Evolutionary conservation across 768 basidiomycete species (phyloP).

Genomic region (Mycena galopus): DNA sequence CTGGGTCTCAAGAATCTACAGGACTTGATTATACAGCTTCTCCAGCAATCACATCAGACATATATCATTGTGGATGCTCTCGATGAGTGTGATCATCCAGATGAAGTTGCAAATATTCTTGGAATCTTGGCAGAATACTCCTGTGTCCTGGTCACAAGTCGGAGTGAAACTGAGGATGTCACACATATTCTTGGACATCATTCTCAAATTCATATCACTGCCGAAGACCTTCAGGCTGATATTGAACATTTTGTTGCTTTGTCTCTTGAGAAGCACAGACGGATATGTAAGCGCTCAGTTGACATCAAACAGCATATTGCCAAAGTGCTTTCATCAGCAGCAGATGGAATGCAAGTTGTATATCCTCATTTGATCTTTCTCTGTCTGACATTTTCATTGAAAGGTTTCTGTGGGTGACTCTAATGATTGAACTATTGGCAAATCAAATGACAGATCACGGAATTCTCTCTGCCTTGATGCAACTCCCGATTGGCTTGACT

Average conservation of each 20-base stretch:
- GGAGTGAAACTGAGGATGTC: slow-evolving; percentile 24
- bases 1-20: slow-evolving; percentile 21
- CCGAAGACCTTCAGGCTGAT: slow-evolving; percentile 15
- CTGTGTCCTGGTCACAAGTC: slow-evolving; percentile 22
- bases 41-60: slow-evolving; percentile 12
- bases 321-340: slow-evolving; percentile 11
- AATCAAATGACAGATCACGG: slow-evolving; percentile 26
- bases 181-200: background rate
- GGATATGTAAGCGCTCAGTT: slow-evolving; percentile 10
- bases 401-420: slow-evolving; percentile 32
- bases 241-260: slow-evolving; percentile 16
- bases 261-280: slow-evolving; percentile 15
- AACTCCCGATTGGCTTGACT: slow-evolving; percentile 28
- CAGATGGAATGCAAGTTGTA: slow-evolving; percentile 29
- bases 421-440: slow-evolving; percentile 28
- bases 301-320: slow-evolving; percentile 26
- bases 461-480: slow-evolving; percentile 9
- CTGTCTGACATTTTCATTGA: background rate
- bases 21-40: slow-evolving; percentile 20
- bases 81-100: slow-evolving; percentile 28
- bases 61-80: slow-evolving; percentile 31
- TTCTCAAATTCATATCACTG: slow-evolving; percentile 19
- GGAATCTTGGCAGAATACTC: background rate
- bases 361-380: background rate
- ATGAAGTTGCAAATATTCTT: slow-evolving; percentile 10